Base-by-base conservation (phyloP, 2,329 filamentous ascomycete species). In the Aspergillus transmontanensis region DNA sequence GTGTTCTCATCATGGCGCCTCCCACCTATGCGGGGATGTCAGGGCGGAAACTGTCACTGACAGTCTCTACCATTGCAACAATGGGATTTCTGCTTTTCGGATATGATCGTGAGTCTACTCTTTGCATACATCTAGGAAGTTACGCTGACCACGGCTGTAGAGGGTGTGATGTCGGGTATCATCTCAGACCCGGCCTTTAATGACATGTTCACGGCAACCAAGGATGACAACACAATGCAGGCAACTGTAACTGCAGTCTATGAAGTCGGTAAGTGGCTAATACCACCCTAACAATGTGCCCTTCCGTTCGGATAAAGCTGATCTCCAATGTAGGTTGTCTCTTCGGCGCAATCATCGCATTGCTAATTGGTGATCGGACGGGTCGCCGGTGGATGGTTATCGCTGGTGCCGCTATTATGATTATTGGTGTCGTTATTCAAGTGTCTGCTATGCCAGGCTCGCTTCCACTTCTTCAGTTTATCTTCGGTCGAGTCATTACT, bases 41-140 rank as follows among this genome's bases (percentile, higher is more conserved):
- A 39, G 88, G 88, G 73, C 81, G 80, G 67, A 79, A 78, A 45
- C 80, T 90, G 58, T 85, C 84, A 26, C 69, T 87, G 64, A 79
- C 83, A 55, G 82, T 90, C 50, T 87, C 88, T 1, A 82, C 84
- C 19, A 83, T 90, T 30, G 86, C 87, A 3, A 89, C 87, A 0
- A 87, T 86, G 55, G 87, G 86, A 19, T 88, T 89, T 77, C 73
- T 88, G 26, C 81, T 86, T 19, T 87, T 86, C 64, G 85, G 85
- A 62, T 87, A 86, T 70, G 84, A 87, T 63, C 85, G 78, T 82
- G 69, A 67, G 78, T 72, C 14, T 28, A 16, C 26, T 4, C 3
- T 10, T 21, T 58, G 16, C 16, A 34, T 51, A 19, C 16, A 21
- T 21, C n/a, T 21, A n/a, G 19, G 28, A 32, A n/a, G 9, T n/a